phyloP scores from a whole-genome alignment of 805 yeast species.

The Barnettozyma pratensis region DNA sequence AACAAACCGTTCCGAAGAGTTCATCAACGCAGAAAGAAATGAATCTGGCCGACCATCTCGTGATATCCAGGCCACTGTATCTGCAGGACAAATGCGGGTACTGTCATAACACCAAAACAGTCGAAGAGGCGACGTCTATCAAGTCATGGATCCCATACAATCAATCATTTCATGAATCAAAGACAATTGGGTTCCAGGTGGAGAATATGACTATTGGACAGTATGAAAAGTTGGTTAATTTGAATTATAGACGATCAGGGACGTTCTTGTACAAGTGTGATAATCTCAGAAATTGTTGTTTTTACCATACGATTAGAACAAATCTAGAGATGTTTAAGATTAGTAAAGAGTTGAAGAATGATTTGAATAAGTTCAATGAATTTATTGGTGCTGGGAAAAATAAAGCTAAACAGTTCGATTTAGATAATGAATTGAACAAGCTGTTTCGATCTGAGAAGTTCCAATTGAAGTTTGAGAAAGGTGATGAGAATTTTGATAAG shows the following conservation, averaged over 20 bases:
- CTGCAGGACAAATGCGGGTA: conserved; percentile 62
- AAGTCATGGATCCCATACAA: conserved; percentile 29
- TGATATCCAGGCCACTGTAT: conserved; percentile 42
- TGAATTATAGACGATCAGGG: conserved; percentile 81
- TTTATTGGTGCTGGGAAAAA: conserved; percentile 9
- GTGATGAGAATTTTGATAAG: conserved; percentile 42
- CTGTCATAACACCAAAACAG: conserved; percentile 41
- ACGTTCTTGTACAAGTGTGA: conserved; percentile 62
- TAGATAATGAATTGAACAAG: conserved; percentile 30
- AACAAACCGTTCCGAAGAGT: too few species aligned
- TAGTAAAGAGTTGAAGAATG: conserved; percentile 62
- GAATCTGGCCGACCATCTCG: conserved; percentile 19
- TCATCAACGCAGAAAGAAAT: neutral
- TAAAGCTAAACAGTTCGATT: conserved; percentile 22
- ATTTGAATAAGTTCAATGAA: conserved; percentile 51
- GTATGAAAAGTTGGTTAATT: conserved; percentile 63
- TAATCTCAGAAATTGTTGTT: conserved; percentile 66
- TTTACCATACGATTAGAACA: conserved; percentile 74
- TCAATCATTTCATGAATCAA: conserved; percentile 11
- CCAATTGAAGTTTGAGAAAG: conserved; percentile 46
- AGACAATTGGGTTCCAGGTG: conserved; percentile 36
- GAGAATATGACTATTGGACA: conserved; percentile 42
- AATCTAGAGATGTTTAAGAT: conserved; percentile 39
- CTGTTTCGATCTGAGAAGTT: conserved; percentile 20
- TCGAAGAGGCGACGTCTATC: conserved; percentile 31